These are phyloP conservation scores for Teunomyces gatunensis DNA, from an alignment of 805 yeast genomes.

Conservation along the genomic window DNA sequence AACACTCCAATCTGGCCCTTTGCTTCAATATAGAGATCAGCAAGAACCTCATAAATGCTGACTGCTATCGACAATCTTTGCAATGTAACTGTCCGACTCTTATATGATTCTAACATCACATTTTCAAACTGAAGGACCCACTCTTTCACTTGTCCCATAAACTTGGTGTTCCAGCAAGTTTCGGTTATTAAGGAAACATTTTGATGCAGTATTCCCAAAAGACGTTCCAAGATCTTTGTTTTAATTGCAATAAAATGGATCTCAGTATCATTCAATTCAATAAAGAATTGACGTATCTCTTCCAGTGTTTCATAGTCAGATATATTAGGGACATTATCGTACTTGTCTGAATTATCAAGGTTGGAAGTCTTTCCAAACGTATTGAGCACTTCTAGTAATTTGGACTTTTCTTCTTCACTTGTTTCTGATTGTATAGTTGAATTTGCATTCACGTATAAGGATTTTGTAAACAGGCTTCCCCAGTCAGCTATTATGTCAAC, in stretches of 20 bases:
- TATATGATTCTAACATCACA: constrained; percentile 11
- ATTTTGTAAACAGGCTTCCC: constrained; percentile 17
- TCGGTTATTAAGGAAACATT: constrained; percentile 31
- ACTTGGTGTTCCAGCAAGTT: constrained; percentile 36
- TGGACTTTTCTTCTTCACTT: constrained; percentile 28
- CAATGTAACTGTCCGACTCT: background rate
- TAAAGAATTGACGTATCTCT: constrained; percentile 14
- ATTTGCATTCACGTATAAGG: constrained; percentile 14
- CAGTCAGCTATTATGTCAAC: constrained; percentile 25
- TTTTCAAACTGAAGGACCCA: constrained; percentile 36
- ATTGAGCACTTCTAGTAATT: constrained; percentile 36
- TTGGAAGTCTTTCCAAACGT: constrained; percentile 22
- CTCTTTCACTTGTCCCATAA: constrained; percentile 31
- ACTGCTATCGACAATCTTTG: constrained; percentile 25
- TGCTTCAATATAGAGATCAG: constrained; percentile 38
- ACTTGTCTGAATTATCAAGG: background rate
- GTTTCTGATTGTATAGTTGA: constrained; percentile 6
- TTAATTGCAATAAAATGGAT: constrained; percentile 23
- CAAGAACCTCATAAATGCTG: constrained; percentile 45
- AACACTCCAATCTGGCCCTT: constrained; percentile 24
- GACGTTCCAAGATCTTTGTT: constrained; percentile 18
- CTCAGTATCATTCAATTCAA: constrained; percentile 8
- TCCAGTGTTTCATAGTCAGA: constrained; percentile 6
- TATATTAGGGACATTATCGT: constrained; percentile 4
- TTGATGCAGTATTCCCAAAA: constrained; percentile 16